Evolutionary conservation across 2,329 filamentous ascomycete genomes (phyloP), one percentile per base, ranked within the genome.

Genomic region (Fusarium graminum): DNA sequence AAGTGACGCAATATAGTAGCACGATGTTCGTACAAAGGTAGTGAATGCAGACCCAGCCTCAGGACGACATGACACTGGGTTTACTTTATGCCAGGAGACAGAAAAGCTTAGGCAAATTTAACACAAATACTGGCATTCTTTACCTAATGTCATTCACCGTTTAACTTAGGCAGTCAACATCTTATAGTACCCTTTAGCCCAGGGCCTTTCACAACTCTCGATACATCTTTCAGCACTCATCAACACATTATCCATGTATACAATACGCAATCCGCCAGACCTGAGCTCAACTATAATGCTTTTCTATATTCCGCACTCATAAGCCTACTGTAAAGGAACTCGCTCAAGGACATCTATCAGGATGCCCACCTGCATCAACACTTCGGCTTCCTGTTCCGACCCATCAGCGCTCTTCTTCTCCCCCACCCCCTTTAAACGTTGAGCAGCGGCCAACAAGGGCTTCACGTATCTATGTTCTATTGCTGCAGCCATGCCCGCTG

Each of bases 391-490:
- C 32, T 64, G 66, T 4, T 66, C 72, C 29, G 75, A 74, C 2
- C 73, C 64, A 28, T 77, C 78, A 36, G 74, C 38, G 29, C 77
- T 74, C 41, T 74, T 75, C 54, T 76, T 75, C 11, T 73, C 74
- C 34, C 75, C 62, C 6, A 74, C 75, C 25, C 71, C 72, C 32
- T 69, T 69, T 43, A 83, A 54, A 43, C 61, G 74, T 65, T 76
- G 79, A 11, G 82, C 80, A 0, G 81, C 80, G 28, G 77, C 74
- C 47, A 82, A 66, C 46, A 90, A 70, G 4, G 88, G 88, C 53
- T 83, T 80, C 3, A 86, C 79, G 72, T 87, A 90, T 29, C 87
- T 79, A 69, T 87, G 82, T 72, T 86, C 83, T 22, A 89, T 83
- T 1, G 86, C 83, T 10, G 82, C 80, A 1, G 82, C 81, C 83